phyloP scores from a whole-genome alignment of 768 basidiomycete species.

The Lactarius hengduanensis region DNA sequence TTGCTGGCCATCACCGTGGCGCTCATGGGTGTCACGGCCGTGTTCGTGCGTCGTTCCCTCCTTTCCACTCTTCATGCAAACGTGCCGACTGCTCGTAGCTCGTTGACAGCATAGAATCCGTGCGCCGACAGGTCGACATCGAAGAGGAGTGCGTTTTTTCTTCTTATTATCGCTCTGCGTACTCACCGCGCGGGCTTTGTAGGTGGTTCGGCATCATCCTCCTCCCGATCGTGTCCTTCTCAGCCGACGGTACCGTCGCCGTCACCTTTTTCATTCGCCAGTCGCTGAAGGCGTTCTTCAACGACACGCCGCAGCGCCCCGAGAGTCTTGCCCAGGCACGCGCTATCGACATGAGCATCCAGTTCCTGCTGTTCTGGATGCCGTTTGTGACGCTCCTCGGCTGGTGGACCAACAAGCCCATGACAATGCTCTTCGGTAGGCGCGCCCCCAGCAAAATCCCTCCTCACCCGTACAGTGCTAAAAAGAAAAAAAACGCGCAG shows the following conservation, averaged over 20 bases:
- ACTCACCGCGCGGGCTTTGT: neutral
- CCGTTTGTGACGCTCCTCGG: slow-evolving; percentile 65
- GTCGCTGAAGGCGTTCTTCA: slow-evolving; percentile 42
- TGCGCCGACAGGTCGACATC: slow-evolving; percentile 45
- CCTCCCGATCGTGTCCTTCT: slow-evolving; percentile 70
- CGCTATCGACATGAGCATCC: slow-evolving; percentile 75
- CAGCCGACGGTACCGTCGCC: slow-evolving; percentile 65
- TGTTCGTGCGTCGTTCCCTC: slow-evolving; percentile 50
- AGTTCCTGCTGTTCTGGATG: slow-evolving; percentile 79
- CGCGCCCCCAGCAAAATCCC: slow-evolving; percentile 30
- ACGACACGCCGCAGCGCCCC: slow-evolving; percentile 42
- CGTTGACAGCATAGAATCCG: slow-evolving; percentile 60
- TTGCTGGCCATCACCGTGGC: slow-evolving; percentile 53
- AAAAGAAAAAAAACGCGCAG: slow-evolving; percentile 36
- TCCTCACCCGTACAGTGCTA: neutral
- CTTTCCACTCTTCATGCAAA: neutral
- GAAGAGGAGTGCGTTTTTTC: slow-evolving; percentile 48
- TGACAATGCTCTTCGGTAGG: slow-evolving; percentile 66
- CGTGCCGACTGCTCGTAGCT: slow-evolving; percentile 40
- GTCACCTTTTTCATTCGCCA: slow-evolving; percentile 55
- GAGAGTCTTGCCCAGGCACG: slow-evolving; percentile 61
- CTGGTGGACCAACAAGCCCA: slow-evolving; percentile 63
- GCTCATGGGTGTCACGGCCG: slow-evolving; percentile 67
- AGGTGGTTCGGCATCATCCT: slow-evolving; percentile 76
- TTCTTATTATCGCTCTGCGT: neutral